Conservation (phyloP, 306 rosid species). For the Begonia masoniana region DNA sequence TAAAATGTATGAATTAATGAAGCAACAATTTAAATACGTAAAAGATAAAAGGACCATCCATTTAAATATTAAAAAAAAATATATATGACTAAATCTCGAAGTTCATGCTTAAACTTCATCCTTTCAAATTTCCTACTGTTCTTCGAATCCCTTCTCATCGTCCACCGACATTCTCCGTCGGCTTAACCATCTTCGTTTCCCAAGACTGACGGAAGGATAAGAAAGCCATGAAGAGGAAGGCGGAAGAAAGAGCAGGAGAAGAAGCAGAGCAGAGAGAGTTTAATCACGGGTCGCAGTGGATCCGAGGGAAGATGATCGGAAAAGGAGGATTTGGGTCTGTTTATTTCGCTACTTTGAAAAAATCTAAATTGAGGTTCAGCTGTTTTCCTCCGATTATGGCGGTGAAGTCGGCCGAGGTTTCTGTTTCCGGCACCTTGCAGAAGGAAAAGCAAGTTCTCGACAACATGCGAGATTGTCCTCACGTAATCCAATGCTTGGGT, state of each 20-base stretch:
- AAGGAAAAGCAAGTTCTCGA: constrained; percentile 13
- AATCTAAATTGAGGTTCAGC: not conserved
- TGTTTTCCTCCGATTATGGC: constrained; percentile 15
- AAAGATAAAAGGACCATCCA: too few species aligned
- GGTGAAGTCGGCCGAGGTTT: constrained; percentile 15
- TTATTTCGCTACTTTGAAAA: constrained; percentile 16
- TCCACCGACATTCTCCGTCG: not conserved
- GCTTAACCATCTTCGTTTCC: not conserved
- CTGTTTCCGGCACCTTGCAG: constrained; percentile 11
- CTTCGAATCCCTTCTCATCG: not conserved
- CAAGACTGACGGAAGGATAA: not conserved
- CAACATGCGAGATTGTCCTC: constrained; percentile 7
- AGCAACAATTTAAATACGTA: too few species aligned
- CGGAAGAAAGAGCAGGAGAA: not conserved
- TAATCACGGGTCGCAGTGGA: constrained; percentile 8
- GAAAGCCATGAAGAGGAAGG: constrained; percentile 6
- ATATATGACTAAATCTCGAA: too few species aligned
- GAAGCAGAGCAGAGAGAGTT: constrained; percentile 1
- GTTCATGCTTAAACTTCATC: too few species aligned
- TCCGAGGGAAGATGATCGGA: constrained; percentile 11
- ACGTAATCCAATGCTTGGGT: constrained; percentile 8
- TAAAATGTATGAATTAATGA: too few species aligned
- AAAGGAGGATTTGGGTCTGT: constrained; percentile 23
- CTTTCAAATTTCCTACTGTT: not conserved
- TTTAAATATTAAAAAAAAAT: too few species aligned